These are phyloP conservation scores for Malassezia globosa DNA, from an alignment of 1,284 basidiomycete genomes.

Conservation along the genomic window DNA sequence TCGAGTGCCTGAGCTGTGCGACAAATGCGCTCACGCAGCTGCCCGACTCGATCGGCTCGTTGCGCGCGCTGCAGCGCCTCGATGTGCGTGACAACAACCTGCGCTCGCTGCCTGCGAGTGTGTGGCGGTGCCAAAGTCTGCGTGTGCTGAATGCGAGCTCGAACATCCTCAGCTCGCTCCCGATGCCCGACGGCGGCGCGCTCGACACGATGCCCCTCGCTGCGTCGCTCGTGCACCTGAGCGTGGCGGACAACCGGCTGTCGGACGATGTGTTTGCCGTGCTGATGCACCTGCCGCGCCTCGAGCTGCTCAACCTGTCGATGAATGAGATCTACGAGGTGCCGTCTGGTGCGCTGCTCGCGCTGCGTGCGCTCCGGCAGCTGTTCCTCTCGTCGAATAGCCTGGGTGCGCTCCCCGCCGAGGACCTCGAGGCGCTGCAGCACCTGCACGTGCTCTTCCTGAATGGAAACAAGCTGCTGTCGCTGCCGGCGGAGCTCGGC, in stretches of 20 bases:
- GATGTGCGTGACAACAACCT: conserved; percentile 89
- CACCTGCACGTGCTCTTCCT: conserved; percentile 57
- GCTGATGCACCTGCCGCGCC: conserved; percentile 55
- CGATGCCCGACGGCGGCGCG: conserved; percentile 51
- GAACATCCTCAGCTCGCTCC: conserved; percentile 69
- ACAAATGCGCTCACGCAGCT: conserved; percentile 75
- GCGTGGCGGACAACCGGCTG: conserved; percentile 79
- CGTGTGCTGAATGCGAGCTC: conserved; percentile 73
- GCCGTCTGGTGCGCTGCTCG: conserved; percentile 59
- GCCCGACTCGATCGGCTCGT: conserved; percentile 64
- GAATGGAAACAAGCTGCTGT: conserved; percentile 88
- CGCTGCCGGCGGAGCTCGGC: conserved; percentile 77
- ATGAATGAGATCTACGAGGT: conserved; percentile 93
- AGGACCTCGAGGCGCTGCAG: conserved; percentile 35
- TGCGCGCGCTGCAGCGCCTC: conserved; percentile 65
- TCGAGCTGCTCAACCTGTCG: conserved; percentile 70
- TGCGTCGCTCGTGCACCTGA: conserved; percentile 63
- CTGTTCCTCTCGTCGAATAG: conserved; percentile 89
- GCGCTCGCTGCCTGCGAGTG: conserved; percentile 59
- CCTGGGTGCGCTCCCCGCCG: conserved; percentile 75
- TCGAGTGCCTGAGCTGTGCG: conserved; percentile 69
- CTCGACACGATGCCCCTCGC: conserved; percentile 57
- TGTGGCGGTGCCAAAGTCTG: conserved; percentile 77
- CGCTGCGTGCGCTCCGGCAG: conserved; percentile 62
- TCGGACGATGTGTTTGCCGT: conserved; percentile 71